Percentiles rank a stretch among this genome's conserved stretches.
Evolutionary conservation across 2,329 filamentous ascomycete species (phyloP).

Genomic region (Lachnellula arida): DNA sequence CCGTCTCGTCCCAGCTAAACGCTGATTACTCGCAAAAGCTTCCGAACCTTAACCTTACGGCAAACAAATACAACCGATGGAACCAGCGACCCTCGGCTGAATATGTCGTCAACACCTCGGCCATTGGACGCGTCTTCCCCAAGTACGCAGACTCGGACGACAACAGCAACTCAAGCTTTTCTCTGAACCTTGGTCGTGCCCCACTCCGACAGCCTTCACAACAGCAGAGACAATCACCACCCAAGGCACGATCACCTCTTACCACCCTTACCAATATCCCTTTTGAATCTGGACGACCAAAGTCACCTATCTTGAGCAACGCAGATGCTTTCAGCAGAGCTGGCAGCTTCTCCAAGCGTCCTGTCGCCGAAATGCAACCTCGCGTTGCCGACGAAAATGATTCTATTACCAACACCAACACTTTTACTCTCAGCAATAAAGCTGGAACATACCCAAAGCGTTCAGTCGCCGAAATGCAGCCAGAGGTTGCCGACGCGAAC

Average conservation of each 20-base stretch:
- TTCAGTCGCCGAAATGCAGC: constrained; percentile 52
- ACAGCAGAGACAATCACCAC: constrained; percentile 9
- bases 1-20: constrained; percentile 21
- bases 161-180: constrained; percentile 35
- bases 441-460: constrained; percentile 35
- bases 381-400: constrained; percentile 38
- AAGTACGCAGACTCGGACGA: constrained; percentile 42
- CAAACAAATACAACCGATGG: constrained; percentile 32
- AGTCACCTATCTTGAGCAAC: background rate
- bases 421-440: constrained; percentile 10
- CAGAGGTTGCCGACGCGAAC: constrained; percentile 47
- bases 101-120: constrained; percentile 39
- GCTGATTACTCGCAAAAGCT: constrained; percentile 17
- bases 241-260: constrained; percentile 28
- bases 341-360: constrained; percentile 36
- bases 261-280: constrained; percentile 34
- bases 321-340: constrained; percentile 18
- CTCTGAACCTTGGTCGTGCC: constrained; percentile 54
- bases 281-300: background rate
- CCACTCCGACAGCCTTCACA: constrained; percentile 29
- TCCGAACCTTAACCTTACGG: constrained; percentile 30
- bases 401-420: too few relatives aligned
- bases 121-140: constrained; percentile 42
- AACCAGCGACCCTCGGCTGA: constrained; percentile 30
- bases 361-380: constrained; percentile 52